Base-by-base conservation (phyloP, 345 rosid species). In the Excoecaria cochinchinensis region DNA sequence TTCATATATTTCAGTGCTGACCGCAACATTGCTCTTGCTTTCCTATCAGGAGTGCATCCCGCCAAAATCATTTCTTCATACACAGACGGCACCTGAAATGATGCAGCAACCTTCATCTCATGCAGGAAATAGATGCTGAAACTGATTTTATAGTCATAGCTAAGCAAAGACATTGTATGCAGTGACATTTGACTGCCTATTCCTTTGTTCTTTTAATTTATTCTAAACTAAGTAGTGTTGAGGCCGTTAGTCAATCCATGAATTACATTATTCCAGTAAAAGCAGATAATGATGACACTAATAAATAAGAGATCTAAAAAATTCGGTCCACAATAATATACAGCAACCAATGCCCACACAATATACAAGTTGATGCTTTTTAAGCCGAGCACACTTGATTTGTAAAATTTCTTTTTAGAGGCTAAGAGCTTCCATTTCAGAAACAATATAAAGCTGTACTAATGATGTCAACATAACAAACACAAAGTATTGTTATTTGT, bases 1-100 rank as follows among this genome's bases (percentile, higher is more conserved):
- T 85, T 95, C 98, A 91, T 89, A 86, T 91, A 93, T 86, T 85
- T 90, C 67, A 95, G 83, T 79, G 97, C 99, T 77, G 98, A 91
- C 36, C 99, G 93, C 65, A 95, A 78, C 99, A 95, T 95, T 42
- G 92, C 93, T 85, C 96, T 87, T 67, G 99, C 96, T 85, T 93
- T 95, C 73, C 89, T 86, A 76, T 95, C 99, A 16, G 99, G 97
- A 80, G 80, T 88, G 87, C 92, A 90, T 8, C 97, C 99, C 48
- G 91, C 84, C 87, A 84, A 60, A 69, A 91, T 87, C 99, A 95
- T 91, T 84, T 95, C 99, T 78, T 93, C 96, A 31, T 91, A 95
- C 64, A 95, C 95, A 71, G 82, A 78, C 0, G 99, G 98, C 62
- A 95, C 99, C 99, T 95, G 86, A 82, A 84, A 78, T 31, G 53